phyloP scores from a whole-genome alignment of 805 yeast genomes.

The Cyberlindnera meyerae region DNA sequence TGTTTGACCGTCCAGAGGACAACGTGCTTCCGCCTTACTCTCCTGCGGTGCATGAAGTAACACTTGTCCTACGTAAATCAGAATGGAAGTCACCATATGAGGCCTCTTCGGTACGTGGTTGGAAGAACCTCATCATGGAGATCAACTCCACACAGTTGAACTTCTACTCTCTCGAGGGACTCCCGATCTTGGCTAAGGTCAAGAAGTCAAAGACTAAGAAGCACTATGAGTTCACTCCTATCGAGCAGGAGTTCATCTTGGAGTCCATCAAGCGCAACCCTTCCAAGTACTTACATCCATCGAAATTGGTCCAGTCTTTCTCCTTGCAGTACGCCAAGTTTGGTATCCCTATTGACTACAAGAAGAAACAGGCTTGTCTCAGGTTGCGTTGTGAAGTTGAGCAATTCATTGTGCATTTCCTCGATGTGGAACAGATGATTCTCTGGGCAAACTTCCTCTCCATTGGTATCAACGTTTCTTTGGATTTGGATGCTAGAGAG shows the following conservation, averaged over 20 bases:
- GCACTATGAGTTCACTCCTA: slow-evolving; percentile 21
- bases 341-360: slow-evolving; percentile 84
- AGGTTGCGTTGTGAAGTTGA: slow-evolving; percentile 79
- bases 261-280: slow-evolving; percentile 17
- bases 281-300: slow-evolving; percentile 8
- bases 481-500: slow-evolving; percentile 68
- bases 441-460: slow-evolving; percentile 73
- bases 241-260: slow-evolving; percentile 24
- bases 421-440: slow-evolving; percentile 59
- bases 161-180: slow-evolving; percentile 45
- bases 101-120: slow-evolving; percentile 56
- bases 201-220: slow-evolving; percentile 27
- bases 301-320: slow-evolving; percentile 52
- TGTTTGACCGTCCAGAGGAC: slow-evolving; percentile 28
- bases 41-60: slow-evolving; percentile 60
- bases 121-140: slow-evolving; percentile 68
- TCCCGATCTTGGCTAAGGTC: slow-evolving; percentile 27
- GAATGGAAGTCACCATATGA: slow-evolving; percentile 82
- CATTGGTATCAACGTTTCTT: slow-evolving; percentile 72
- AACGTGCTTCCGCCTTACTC: slow-evolving; percentile 53
- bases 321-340: slow-evolving; percentile 79
- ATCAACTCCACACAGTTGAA: slow-evolving; percentile 84
- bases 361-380: slow-evolving; percentile 60
- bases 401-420: slow-evolving; percentile 68
- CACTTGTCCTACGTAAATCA: slow-evolving; percentile 55